These are phyloP conservation scores for Cryphonectria nitschkei DNA, from an alignment of 2,329 filamentous ascomycete species.

Conservation along the genomic window DNA sequence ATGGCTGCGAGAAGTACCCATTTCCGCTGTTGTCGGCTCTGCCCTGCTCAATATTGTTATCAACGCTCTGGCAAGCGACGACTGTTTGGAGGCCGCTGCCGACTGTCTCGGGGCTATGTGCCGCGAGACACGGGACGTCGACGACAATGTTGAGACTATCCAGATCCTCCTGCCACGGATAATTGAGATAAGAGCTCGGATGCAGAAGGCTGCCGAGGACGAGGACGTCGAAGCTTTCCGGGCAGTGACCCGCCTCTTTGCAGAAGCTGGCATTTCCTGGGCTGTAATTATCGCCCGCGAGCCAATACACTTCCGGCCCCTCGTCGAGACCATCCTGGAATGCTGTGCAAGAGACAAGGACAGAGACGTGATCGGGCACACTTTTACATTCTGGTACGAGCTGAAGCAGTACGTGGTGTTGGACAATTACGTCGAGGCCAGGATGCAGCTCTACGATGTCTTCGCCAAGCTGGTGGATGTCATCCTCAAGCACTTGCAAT, in stretches of 20 bases:
- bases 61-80: conserved; percentile 73
- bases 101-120: conserved; percentile 94
- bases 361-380: conserved; percentile 87
- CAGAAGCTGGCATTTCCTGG: conserved; percentile 94
- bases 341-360: conserved; percentile 87
- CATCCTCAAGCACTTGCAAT: conserved; percentile 88
- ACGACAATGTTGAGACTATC: conserved; percentile 84
- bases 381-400: conserved; percentile 98
- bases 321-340: conserved; percentile 92
- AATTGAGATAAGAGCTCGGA: conserved; percentile 74
- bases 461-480: conserved; percentile 92
- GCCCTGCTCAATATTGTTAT: conserved; percentile 82
- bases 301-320: conserved; percentile 75
- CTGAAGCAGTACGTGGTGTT: conserved; percentile 94
- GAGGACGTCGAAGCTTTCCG: conserved; percentile 88
- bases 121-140: conserved; percentile 88
- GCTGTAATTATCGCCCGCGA: conserved; percentile 87
- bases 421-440: conserved; percentile 84
- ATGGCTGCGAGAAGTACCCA: conserved; percentile 91
- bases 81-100: conserved; percentile 82
- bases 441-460: conserved; percentile 75
- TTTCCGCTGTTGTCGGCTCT: conserved; percentile 81
- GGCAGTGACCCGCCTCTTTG: conserved; percentile 85
- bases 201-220: conserved; percentile 72
- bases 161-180: conserved; percentile 81